A percentile compares a stretch with the other conserved stretches of the same genome.
phyloP scores from a whole-genome alignment of 345 rosid genomes.

The Lumnitzera littorea region DNA sequence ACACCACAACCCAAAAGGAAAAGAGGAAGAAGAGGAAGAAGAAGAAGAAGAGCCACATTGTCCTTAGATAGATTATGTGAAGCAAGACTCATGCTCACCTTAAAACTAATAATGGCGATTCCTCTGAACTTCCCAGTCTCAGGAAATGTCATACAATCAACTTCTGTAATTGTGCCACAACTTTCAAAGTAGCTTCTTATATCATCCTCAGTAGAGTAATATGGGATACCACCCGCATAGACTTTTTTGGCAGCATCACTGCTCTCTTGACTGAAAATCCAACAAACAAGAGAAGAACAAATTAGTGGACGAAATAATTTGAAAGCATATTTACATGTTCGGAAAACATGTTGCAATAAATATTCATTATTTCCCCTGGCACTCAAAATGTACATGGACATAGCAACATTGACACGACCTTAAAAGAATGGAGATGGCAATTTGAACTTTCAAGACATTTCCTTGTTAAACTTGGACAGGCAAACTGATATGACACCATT shows the following conservation, averaged over 20 bases:
- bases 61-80: not conserved
- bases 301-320: not conserved
- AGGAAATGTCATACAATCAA: slow-evolving; percentile 82
- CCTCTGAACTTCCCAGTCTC: slow-evolving; percentile 89
- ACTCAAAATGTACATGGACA: too few species aligned
- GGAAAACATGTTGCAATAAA: too few species aligned
- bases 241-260: slow-evolving; percentile 45
- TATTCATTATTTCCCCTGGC: too few species aligned
- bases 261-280: slow-evolving; percentile 42
- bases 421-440: too few species aligned
- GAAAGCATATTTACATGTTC: not conserved
- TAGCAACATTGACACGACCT: too few species aligned
- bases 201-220: slow-evolving; percentile 74
- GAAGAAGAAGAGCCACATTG: not conserved
- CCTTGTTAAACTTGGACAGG: too few species aligned
- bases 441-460: too few species aligned
- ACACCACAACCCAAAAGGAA: not conserved
- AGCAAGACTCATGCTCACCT: slow-evolving; percentile 32
- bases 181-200: slow-evolving; percentile 75
- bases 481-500: too few species aligned
- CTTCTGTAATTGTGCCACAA: slow-evolving; percentile 66
- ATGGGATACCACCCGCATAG: slow-evolving; percentile 93
- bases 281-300: not conserved
- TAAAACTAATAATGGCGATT: slow-evolving; percentile 66
- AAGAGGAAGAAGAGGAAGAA: not conserved